Base-by-base conservation (phyloP, 2,329 filamentous ascomycete genomes). In the Fusarium sp. region DNA sequence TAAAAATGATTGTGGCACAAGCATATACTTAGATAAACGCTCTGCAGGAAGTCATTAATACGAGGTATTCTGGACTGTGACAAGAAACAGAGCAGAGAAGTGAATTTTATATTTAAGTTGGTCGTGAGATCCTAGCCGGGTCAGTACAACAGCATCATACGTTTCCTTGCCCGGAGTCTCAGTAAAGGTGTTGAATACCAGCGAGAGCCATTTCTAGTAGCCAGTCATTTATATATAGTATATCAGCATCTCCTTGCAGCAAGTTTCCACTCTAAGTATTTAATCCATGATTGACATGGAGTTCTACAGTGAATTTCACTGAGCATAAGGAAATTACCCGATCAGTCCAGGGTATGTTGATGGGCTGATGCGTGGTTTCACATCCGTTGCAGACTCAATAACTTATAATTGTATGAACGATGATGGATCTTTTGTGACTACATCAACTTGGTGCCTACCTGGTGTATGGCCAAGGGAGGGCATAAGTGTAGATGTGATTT, bases 111-210 rank as follows among this genome's bases (percentile, higher is more conserved):
- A 14, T 6, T 22, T 9, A 18, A 32, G 30, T 35, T 51, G 30
- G 10, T 18, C 17, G 12, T 10, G 45, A 51, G 48, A 18, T 11
- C 48, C 8, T 14, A 7, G 3, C 8, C 6, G 2, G 4, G 18
- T 14, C 8, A 35, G 3, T 2, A 20, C 1, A 14, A 8, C 2
- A 24, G 13, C 4, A 8, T 35, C 15, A 3, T 14, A 10, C 10
- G n/a, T 7, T 18, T 32, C 12, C 22, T 51, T 32, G 11, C 12
- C 48, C 11, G 12, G 9, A 32, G 6, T 51, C 22, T 51, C 8
- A 12, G 15, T 13, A 12, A 51, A 24, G 11, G 28, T n/a, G 9
- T 48, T 14, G 4, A 32, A 6, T 32, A 30, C 28, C 11, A 32
- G 5, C 10, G 22, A n/a, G 15, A 32, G 15, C 22, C 15, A 22